Conservation (phyloP, 495 filamentous ascomycete genomes). For the Lentithecium fluviatile region DNA sequence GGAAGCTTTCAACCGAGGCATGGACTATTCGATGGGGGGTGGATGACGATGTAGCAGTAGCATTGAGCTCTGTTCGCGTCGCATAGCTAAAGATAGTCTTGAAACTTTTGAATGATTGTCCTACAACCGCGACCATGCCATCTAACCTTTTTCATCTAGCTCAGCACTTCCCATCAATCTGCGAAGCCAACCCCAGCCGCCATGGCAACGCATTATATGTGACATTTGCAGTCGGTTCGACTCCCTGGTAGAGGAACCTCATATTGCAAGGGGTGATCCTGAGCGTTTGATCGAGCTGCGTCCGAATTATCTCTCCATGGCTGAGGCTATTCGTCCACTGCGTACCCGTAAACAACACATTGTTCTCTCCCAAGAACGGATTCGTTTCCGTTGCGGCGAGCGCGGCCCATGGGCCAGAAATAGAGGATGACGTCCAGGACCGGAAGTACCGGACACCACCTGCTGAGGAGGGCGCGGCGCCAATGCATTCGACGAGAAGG, state of each 20-base stretch:
- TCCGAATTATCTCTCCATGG: slow-evolving; percentile 33
- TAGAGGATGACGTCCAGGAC: slow-evolving; percentile 27
- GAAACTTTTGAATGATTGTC: too few species aligned
- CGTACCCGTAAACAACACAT: slow-evolving; percentile 26
- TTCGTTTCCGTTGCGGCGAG: slow-evolving; percentile 30
- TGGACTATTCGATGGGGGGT: too few species aligned
- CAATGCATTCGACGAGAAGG: slow-evolving; percentile 34
- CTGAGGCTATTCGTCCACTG: slow-evolving; percentile 34
- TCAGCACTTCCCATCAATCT: slow-evolving; percentile 10
- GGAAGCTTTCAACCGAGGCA: too few species aligned
- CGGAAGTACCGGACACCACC: slow-evolving; percentile 33
- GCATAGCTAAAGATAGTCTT: too few species aligned
- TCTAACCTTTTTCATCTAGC: background rate
- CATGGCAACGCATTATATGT: slow-evolving; percentile 32
- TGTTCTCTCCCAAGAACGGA: slow-evolving; percentile 24
- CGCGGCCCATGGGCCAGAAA: slow-evolving; percentile 26
- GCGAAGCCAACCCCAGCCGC: slow-evolving; percentile 29
- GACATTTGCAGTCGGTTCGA: slow-evolving; percentile 16
- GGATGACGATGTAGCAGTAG: too few species aligned
- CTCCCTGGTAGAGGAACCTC: slow-evolving; percentile 33
- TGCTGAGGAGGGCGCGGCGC: background rate
- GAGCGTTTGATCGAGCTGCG: slow-evolving; percentile 31
- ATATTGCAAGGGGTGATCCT: slow-evolving; percentile 25
- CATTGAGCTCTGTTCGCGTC: too few species aligned
- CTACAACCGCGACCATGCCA: too few species aligned